A percentile compares a stretch with the other conserved stretches of the same genome.
Conservation (phyloP, 805 yeast species). For the Kodamaea fukazawae region DNA sequence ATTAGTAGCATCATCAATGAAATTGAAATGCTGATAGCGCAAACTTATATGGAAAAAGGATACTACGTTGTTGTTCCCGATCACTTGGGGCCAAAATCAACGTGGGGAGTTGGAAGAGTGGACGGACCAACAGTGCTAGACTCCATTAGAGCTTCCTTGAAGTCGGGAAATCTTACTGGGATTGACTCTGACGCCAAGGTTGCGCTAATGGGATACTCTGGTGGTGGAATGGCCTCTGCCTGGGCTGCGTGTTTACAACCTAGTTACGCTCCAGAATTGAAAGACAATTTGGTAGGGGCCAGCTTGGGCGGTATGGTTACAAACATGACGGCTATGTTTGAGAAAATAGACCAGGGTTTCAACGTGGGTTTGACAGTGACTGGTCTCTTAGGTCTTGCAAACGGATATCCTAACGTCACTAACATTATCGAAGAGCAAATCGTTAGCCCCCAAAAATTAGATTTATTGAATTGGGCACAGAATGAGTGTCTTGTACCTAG, state of each 20-base stretch:
- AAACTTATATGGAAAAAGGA: slow-evolving; percentile 22
- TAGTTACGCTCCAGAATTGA: slow-evolving; percentile 33
- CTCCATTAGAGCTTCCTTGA: slow-evolving; percentile 27
- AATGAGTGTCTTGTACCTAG: slow-evolving; percentile 2
- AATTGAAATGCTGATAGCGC: slow-evolving; percentile 14
- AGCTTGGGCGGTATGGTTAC: slow-evolving; percentile 37
- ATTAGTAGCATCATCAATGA: slow-evolving; percentile 13
- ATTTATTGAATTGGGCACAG: neutral
- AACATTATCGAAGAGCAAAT: neutral
- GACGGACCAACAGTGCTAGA: slow-evolving; percentile 32
- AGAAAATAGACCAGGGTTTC: slow-evolving; percentile 21
- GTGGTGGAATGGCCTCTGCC: slow-evolving; percentile 35
- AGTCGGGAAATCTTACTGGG: slow-evolving; percentile 18
- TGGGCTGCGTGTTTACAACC: slow-evolving; percentile 41
- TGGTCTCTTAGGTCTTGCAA: slow-evolving; percentile 30
- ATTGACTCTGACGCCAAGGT: slow-evolving; percentile 19
- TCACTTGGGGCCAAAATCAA: slow-evolving; percentile 31
- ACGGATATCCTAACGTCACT: slow-evolving; percentile 28
- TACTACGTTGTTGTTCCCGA: slow-evolving; percentile 35
- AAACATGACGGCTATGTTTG: slow-evolving; percentile 29
- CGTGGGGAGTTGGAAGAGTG: slow-evolving; percentile 30
- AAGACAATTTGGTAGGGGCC: slow-evolving; percentile 25
- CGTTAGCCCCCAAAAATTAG: neutral
- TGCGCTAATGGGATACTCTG: slow-evolving; percentile 37
- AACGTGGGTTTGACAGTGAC: slow-evolving; percentile 29